Evolutionary conservation across 2,329 filamentous ascomycete genomes (phyloP), one percentile per base, ranked within the genome.

Genomic region (Nannizzia gypsea): DNA sequence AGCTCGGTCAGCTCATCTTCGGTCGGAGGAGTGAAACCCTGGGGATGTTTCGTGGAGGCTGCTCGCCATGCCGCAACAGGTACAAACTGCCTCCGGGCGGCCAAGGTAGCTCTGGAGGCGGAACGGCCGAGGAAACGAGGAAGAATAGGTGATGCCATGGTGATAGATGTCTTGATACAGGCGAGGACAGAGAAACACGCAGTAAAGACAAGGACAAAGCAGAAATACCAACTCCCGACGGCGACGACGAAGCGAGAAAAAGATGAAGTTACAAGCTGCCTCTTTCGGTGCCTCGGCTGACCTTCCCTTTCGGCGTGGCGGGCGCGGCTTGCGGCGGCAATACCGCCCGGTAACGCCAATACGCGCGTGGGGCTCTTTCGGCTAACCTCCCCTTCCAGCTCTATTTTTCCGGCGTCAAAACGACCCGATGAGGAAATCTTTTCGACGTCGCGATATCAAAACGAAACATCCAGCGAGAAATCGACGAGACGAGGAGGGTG

Each of bases 1-100:
- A 96, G 79, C 75, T 96, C 90, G 22, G 85, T 75, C 6, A 96
- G 80, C 60, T 96, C 90, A 61, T 85, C 80, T 50, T 82, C 76
- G 0, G 86, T 80, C 0, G 90, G 90, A 9, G 84, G 79, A 2
- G 74, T 75, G 70, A 88, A 88, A 65, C 80, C 80, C 59, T 78
- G 77, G 2, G 85, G 84, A 68, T 88, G 85, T 70, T 88, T 89
- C 22, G 80, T 83, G 15, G 89, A 90, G 61, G 84, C 81, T 6
- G 70, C 66, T 24, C 72, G 69, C 60, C 65, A 67, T 66, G 68
- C 65, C 66, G 68, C 64, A 67, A 58, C 66, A 60, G 67, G 69
- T 63, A 68, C 67, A 65, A 71, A 63, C 62, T 67, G 68, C 56
- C 64, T 67, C 56, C 66, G 64, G 57, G 64, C 50, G 38, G 63